These are phyloP conservation scores for Tremellales sp. DNA, from an alignment of 1,284 basidiomycete genomes.

Conservation along the genomic window DNA sequence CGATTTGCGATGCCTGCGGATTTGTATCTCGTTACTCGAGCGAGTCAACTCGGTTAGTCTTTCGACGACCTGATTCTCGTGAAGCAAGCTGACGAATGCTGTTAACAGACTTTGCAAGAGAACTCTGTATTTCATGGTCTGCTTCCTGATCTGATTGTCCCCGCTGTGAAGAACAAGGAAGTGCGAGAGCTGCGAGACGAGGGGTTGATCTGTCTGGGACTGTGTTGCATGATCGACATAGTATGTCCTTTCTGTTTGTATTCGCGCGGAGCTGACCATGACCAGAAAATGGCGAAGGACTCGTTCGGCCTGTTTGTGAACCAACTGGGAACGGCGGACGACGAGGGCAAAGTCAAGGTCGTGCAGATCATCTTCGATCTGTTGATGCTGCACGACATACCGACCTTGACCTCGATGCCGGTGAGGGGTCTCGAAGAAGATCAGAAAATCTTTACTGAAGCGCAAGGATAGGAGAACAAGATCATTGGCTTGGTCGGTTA, in stretches of 20 bases:
- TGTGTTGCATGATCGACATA: constrained; percentile 85
- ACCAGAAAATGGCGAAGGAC: constrained; percentile 77
- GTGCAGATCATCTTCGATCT: constrained; percentile 87
- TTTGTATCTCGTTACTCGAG: constrained; percentile 88
- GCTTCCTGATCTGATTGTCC: constrained; percentile 82
- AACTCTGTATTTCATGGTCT: constrained; percentile 91
- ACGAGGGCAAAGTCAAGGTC: constrained; percentile 72
- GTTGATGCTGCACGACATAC: constrained; percentile 79
- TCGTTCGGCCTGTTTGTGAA: constrained; percentile 86
- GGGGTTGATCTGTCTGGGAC: constrained; percentile 76
- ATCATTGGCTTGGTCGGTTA: constrained; percentile 73
- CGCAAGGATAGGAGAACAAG: constrained; percentile 57
- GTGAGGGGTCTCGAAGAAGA: constrained; percentile 17
- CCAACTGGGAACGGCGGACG: constrained; percentile 74
- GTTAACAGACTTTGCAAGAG: constrained; percentile 73
- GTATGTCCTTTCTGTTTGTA: constrained; percentile 39
- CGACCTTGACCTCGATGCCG: constrained; percentile 45
- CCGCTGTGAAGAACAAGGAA: constrained; percentile 76
- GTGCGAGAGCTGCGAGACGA: constrained; percentile 78
- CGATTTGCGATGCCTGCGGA: constrained; percentile 76
- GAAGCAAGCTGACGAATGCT: neutral
- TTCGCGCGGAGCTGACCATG: constrained; percentile 4
- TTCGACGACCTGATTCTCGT: neutral
- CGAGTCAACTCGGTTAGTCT: constrained; percentile 75
- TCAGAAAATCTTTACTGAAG: constrained; percentile 1